Evolutionary conservation across 805 yeast species (phyloP).

Genomic region (Lachancea lanzarotensis): DNA sequence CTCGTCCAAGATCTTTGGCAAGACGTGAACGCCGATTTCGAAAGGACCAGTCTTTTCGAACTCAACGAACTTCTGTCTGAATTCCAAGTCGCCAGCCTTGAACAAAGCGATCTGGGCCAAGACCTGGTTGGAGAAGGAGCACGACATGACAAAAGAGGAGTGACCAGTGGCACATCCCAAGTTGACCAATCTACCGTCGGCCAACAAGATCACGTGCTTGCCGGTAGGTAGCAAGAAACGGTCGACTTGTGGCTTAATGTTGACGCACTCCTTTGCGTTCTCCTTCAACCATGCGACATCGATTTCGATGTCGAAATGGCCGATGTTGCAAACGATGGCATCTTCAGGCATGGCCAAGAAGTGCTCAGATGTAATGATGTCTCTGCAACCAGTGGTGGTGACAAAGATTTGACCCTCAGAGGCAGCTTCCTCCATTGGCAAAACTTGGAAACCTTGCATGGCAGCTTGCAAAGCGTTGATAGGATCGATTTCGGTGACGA

Average conservation of each 20-base stretch:
- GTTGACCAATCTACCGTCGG: slow-evolving; percentile 99
- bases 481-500: slow-evolving; percentile 96
- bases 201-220: slow-evolving; percentile 89
- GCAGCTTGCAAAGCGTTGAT: slow-evolving; percentile 99
- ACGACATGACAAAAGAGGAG: slow-evolving; percentile 97
- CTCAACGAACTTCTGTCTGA: slow-evolving; percentile 79
- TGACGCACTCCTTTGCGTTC: slow-evolving; percentile 86
- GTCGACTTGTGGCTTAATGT: slow-evolving; percentile 99
- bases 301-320: slow-evolving; percentile 98
- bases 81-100: slow-evolving; percentile 76
- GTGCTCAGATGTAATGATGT: slow-evolving; percentile 85
- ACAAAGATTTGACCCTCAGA: slow-evolving; percentile 93
- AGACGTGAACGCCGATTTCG: slow-evolving; percentile 85
- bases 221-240: slow-evolving; percentile 86
- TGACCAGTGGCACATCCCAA: slow-evolving; percentile 99
- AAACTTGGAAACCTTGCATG: slow-evolving; percentile 96
- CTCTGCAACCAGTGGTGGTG: slow-evolving; percentile 99
- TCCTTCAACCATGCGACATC: slow-evolving; percentile 98
- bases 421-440: slow-evolving; percentile 91
- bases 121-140: slow-evolving; percentile 99
- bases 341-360: slow-evolving; percentile 95
- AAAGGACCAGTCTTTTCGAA: slow-evolving; percentile 90
- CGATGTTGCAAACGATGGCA: slow-evolving; percentile 99
- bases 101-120: slow-evolving; percentile 96
- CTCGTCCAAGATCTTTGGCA: slow-evolving; percentile 98